phyloP scores from a whole-genome alignment of 2,329 filamentous ascomycete genomes.

The Dryadomyces quercivorus region DNA sequence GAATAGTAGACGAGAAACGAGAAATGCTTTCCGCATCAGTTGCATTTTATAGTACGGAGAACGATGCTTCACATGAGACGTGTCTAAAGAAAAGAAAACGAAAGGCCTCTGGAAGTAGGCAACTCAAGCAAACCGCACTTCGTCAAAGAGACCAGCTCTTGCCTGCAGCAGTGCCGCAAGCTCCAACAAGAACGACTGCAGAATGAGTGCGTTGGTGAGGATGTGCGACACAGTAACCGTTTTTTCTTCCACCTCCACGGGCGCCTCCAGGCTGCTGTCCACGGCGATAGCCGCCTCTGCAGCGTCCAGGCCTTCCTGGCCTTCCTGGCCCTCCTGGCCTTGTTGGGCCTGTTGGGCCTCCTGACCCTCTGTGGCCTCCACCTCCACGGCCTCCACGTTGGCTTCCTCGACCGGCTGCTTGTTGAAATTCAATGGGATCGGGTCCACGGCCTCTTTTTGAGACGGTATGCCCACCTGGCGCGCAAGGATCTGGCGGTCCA shows the following conservation, averaged over 20 bases:
- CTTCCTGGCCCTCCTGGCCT: not conserved
- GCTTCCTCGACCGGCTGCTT: slow-evolving; percentile 17
- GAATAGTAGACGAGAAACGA: too few species aligned
- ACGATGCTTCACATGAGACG: not conserved
- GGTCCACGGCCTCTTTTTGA: slow-evolving; percentile 21
- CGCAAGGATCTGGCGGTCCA: slow-evolving; percentile 50
- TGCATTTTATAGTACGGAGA: not conserved
- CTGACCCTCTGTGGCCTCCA: too few species aligned
- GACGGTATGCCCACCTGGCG: slow-evolving; percentile 38
- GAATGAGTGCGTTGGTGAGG: slow-evolving; percentile 65
- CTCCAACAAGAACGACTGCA: slow-evolving; percentile 72
- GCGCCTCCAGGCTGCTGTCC: slow-evolving; percentile 5
- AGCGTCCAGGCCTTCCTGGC: not conserved
- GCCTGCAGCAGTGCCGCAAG: slow-evolving; percentile 64
- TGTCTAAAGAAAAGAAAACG: not conserved
- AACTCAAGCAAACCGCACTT: slow-evolving; percentile 44
- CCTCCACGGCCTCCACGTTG: slow-evolving; percentile 2
- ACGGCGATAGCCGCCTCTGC: slow-evolving; percentile 1
- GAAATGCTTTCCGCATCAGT: not conserved
- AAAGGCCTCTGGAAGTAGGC: not conserved
- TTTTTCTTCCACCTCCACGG: slow-evolving; percentile 17
- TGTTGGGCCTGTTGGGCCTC: too few species aligned
- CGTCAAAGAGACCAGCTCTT: slow-evolving; percentile 62
- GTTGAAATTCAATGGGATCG: slow-evolving; percentile 35
- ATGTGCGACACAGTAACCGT: slow-evolving; percentile 63